Base-by-base conservation (phyloP, 208 protist genomes). In the Leishmania gerbilli region DNA sequence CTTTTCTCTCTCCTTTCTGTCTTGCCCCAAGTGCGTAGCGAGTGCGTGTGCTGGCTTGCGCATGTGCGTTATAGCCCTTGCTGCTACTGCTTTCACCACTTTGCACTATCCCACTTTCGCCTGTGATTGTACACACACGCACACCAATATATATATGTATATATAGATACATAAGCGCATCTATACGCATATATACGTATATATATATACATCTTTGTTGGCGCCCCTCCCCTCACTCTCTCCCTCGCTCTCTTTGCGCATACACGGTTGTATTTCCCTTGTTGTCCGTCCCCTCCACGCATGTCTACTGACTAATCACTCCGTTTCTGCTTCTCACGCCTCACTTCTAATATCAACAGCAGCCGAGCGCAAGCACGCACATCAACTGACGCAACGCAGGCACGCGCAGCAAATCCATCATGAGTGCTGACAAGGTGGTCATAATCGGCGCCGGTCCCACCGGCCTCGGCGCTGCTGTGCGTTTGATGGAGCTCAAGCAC, bases 391-490 rank as follows among this genome's bases (percentile, higher is more conserved):
- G 6, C 37, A 62, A 37, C 21, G 15, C 47, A 6, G 40, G 3
- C n/a, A 3, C 47, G 2, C 62, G 60, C 60, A 76, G 53, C 15
- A 47, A n/a, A n/a, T 1, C 55, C n/a, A 80, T 55, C 40, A 80
- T 79, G 58, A 81, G 15, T 8, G 31, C 76, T 7, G 68, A 84
- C 31, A 79, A 76, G 37, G 90, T 96, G 53, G 86, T 93, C 0
- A 69, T 96, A n/a, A 80, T 96, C 64, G 92, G 92, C 37, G 89
- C 85, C 11, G 92, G 92, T 7, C 91, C 91, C 0, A 90, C 91
- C 1, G 92, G 92, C 24, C 87, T 96, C 45, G 90, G 92, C 68
- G 92, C 91, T 4, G 92, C 92, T 24, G 80, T 92, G 53, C 90
- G 91, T 21, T 79, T 96, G 17, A 79, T 75, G 55, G 91, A 96